Conservation (phyloP, 2,329 filamentous ascomycete genomes). For the Bipolaris zeicola region DNA sequence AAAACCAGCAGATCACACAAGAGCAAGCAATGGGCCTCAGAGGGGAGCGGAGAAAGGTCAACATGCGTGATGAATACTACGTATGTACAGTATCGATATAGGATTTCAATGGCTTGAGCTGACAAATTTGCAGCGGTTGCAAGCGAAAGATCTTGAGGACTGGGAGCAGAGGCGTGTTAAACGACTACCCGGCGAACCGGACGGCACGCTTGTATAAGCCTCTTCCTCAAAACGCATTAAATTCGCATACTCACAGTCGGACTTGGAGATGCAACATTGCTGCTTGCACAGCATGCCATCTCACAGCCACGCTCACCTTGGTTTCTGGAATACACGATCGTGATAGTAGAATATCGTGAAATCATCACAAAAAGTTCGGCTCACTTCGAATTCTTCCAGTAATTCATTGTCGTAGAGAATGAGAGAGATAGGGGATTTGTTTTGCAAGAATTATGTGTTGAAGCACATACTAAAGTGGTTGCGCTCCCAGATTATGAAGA, state of each 20-base stretch:
- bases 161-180: constrained; percentile 98
- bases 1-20: constrained; percentile 80
- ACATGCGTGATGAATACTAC: constrained; percentile 86
- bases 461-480: not conserved
- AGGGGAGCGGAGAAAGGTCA: constrained; percentile 71
- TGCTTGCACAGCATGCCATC: not conserved
- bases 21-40: constrained; percentile 87
- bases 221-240: not conserved
- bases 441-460: not conserved
- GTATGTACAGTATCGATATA: constrained; percentile 57
- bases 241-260: not conserved
- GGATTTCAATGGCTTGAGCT: not conserved
- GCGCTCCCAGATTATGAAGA: not conserved
- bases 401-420: not conserved
- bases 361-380: constrained; percentile 1
- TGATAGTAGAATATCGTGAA: not conserved
- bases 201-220: constrained; percentile 68
- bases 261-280: not conserved
- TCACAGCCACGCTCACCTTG: not conserved
- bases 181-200: constrained; percentile 84
- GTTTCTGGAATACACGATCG: not conserved
- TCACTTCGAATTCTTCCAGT: not conserved
- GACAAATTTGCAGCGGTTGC: constrained; percentile 64
- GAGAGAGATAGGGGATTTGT: not conserved
- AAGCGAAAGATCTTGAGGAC: constrained; percentile 88